Base-by-base conservation (phyloP, 495 filamentous ascomycete genomes). In the Aspergillus biplanus region DNA sequence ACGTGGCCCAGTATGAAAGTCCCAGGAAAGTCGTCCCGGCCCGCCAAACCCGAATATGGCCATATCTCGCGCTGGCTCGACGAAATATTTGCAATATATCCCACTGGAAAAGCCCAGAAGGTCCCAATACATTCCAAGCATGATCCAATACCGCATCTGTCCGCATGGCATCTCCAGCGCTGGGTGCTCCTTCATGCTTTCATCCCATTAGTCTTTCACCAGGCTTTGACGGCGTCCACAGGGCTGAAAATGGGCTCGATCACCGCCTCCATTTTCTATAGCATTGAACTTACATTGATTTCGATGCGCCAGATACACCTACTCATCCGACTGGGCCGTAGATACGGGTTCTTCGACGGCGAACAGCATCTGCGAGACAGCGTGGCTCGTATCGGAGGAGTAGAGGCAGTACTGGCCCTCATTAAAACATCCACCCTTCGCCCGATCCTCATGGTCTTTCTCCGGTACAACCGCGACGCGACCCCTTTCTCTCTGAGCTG, bases 131-230 rank as follows among this genome's bases (percentile, higher is more conserved):
- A 77, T 58, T 50, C 61, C 18, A 80, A 78, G 58, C 66, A 76
- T 7, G 73, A 77, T 5, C 76, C 75, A 49, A 52, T 80, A 0
- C 75, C 77, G 4, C 72, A 67, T 33, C 70, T 78, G 66, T 72
- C 77, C 0, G 73, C 76, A 49, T 77, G 72, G 72, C 73, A 71
- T 35, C 69, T 77, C 0, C 71, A 80, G 35, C 65, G 73, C 46
- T 80, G 72, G 71, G 71, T 78, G 0, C 65, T 80, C 57, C 71
- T 78, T 65, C 74, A 78, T 61, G 69, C 75, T 0, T 65, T 69
- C 1, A 32, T 80, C 6, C 77, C 77, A n/a, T 67, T 80, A 16
- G 57, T 73, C 56, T 39, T 78, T 5, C 75, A 80, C 54, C 72
- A 80, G 54, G 60, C 67, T 11, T 82, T 69, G 54, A 65, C 65